Base-by-base conservation (phyloP, 2,329 filamentous ascomycete species). In the Fusarium lyarnte region DNA sequence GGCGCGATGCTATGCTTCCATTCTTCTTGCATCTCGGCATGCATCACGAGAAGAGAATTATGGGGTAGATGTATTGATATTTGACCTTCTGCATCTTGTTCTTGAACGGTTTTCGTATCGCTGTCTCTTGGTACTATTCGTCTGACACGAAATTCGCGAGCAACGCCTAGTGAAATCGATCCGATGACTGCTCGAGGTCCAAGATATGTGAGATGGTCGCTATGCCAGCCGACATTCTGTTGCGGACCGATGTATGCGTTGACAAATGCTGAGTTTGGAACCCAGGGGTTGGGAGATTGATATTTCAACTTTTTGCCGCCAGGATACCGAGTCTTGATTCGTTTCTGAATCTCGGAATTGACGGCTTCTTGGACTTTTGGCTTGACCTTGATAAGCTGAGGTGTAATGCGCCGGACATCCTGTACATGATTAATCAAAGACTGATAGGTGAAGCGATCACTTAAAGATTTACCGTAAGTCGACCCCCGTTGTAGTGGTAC, bases 1-100 rank as follows among this genome's bases (percentile, higher is more conserved):
- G 94, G 93, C 0, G 90, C 86, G 46, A 99, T 93, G 73, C 89
- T 89, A 81, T 99, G 96, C 81, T 98, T 98, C 94, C 94, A 98
- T 78, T 93, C 92, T 79, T 98, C 95, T 79, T 98, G 95, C 94
- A 97, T 98, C 79, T 97, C 94, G 2, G 95, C 95, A 78, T 98
- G 95, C 96, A 99, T 98, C 14, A 98, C 87, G 0, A 99, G 87
- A 1, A 98, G 87, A 1, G 94, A 97, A 80, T 98, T 98, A 81
- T 98, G 96, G 0, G 95, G 95, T 1, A 98, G 89, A 76, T 98
- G 94, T 46, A 98, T 96, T 2, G 94, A 91, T 65, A 98, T 95
- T 79, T 97, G 95, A 8, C 95, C 95, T 77, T 93, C 90, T 1
- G 88, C 86, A 72, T 96, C 92, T 4, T 88, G 84, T 17, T 86